Base-by-base conservation (phyloP, 2,329 filamentous ascomycete genomes). In the Ophiostoma ulmi region DNA sequence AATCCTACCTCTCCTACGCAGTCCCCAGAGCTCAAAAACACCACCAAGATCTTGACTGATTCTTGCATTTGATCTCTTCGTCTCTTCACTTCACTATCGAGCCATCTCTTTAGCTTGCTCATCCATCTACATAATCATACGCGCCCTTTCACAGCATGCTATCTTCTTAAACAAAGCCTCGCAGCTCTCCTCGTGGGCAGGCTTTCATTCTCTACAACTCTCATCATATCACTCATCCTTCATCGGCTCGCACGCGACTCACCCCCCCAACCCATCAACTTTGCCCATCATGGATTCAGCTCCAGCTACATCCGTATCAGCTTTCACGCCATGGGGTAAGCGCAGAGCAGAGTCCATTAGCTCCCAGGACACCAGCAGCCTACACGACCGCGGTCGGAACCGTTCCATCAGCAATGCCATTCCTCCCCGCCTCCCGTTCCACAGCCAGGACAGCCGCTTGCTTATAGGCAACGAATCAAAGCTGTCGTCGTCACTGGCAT, bases 261-360 rank as follows among this genome's bases (percentile, higher is more conserved):
- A 5, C 41, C 22, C 17, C 22, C 11, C n/a, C 4, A 41, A 41
- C 4, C 31, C 3, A 31, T 31, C 31, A 31, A 31, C 36, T 5
- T 39, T 10, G 35, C 3, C 14, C 39, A 67, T 11, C 36, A 67
- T 67, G 65, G 39, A 41, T 31, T 65, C 36, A 11, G 38, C 65
- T 13, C 65, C 65, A 5, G 38, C 65, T 7, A 41, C 36, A 17
- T 67, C 65, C n/a, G 11, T 67, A 10, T 39, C 22, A 22, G 65
- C 38, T 74, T 85, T 85, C 77, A 80, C 82, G 48, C 79, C 83
- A 11, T 86, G 69, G 72, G 44, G 84, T 83, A 79, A 82, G 75
- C 81, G 80, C 75, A 80, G 77, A 79, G 80, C 80, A 39, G 73
- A 75, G 22, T 80, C 79, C 11, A 31, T 75, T n/a, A 71, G 71